phyloP scores from a whole-genome alignment of 495 filamentous ascomycete species.

The Hyaloscypha variabilis region DNA sequence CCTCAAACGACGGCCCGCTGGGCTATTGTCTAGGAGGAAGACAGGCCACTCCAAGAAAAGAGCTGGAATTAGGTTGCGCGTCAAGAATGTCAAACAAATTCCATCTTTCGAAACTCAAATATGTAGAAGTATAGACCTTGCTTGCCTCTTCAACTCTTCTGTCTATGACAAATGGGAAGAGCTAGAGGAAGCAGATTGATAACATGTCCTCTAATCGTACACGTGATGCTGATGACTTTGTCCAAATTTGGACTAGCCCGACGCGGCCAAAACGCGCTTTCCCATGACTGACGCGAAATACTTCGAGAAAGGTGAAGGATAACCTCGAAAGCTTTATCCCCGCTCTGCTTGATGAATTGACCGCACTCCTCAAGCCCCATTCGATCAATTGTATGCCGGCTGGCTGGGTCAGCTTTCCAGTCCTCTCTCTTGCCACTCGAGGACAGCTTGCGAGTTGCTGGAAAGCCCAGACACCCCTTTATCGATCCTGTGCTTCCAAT shows the following conservation, averaged over 20 bases:
- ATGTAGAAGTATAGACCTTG: too few relatives aligned
- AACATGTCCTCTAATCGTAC: too few relatives aligned
- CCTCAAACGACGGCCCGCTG: too few relatives aligned
- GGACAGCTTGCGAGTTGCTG: conserved; percentile 26
- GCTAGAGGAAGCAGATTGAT: too few relatives aligned
- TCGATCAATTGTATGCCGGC: conserved; percentile 31
- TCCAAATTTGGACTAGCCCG: neutral
- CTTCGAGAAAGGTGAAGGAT: neutral
- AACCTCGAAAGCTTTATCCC: neutral
- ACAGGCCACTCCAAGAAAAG: too few relatives aligned
- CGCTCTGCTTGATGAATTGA: conserved; percentile 16
- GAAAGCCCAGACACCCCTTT: conserved; percentile 25
- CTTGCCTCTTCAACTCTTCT: too few relatives aligned
- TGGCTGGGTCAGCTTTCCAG: conserved; percentile 24
- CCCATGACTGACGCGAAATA: conserved; percentile 2
- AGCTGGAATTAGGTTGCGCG: too few relatives aligned
- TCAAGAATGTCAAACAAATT: too few relatives aligned
- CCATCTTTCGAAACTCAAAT: too few relatives aligned
- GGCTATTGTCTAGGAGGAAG: too few relatives aligned
- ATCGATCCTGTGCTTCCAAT: conserved; percentile 21
- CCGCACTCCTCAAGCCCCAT: conserved; percentile 18
- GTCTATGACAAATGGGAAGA: too few relatives aligned
- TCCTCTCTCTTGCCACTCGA: conserved; percentile 24
- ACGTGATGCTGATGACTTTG: neutral
- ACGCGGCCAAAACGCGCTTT: neutral